Conservation (phyloP, 371 early-diverging fungal species). For the Mortierella sp. region DNA sequence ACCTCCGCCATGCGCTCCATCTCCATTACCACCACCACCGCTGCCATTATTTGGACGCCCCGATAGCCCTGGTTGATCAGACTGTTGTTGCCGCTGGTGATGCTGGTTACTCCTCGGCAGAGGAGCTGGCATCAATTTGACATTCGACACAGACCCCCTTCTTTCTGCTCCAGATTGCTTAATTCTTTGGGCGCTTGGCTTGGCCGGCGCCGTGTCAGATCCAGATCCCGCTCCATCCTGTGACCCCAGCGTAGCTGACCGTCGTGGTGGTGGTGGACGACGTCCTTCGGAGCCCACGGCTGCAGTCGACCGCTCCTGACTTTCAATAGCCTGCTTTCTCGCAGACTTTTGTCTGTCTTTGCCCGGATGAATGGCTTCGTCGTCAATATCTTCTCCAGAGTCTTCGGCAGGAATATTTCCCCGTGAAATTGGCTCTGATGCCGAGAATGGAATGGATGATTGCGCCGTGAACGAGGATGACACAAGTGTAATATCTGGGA, state of each 20-base stretch:
- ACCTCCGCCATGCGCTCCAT: conserved; percentile 3
- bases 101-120: conserved; percentile 48
- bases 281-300: conserved; percentile 3
- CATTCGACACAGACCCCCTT: conserved; percentile 9
- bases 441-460: conserved; percentile 16
- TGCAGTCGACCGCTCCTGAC: conserved; percentile 10
- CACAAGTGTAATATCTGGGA: conserved; percentile 51
- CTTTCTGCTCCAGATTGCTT: neutral
- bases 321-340: neutral
- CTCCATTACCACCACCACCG: conserved; percentile 17
- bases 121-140: conserved; percentile 51
- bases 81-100: conserved; percentile 45
- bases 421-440: conserved; percentile 26
- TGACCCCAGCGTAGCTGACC: conserved; percentile 35
- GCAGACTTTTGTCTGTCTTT: neutral
- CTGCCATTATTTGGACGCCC: conserved; percentile 28
- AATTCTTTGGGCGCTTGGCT: conserved; percentile 5
- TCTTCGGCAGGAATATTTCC: neutral
- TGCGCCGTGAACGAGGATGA: conserved; percentile 45
- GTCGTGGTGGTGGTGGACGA: conserved; percentile 26
- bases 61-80: conserved; percentile 20
- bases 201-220: conserved; percentile 17
- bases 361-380: neutral
- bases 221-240: conserved; percentile 34
- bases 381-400: conserved; percentile 1